phyloP scores from a whole-genome alignment of 352 stramenopile genomes.

The Pilasporangium apinafurcum region DNA sequence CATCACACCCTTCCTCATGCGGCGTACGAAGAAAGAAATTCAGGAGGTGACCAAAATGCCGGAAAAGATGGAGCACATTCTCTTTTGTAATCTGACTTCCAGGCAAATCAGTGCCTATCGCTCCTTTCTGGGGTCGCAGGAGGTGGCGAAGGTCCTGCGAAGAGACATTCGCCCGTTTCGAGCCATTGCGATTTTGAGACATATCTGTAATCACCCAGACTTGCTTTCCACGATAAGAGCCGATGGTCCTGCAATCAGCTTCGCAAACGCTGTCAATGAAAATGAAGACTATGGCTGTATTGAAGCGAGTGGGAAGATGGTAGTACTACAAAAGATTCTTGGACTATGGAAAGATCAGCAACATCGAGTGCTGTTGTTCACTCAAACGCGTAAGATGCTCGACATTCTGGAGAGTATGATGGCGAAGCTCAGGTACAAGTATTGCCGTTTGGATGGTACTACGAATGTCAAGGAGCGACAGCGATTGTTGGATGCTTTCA shows the following conservation, averaged over 20 bases:
- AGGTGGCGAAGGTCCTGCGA: constrained; percentile 88
- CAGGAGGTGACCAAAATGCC: constrained; percentile 90
- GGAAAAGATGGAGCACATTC: constrained; percentile 97
- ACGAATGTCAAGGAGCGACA: constrained; percentile 93
- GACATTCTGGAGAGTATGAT: constrained; percentile 96
- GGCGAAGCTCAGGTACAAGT: constrained; percentile 78
- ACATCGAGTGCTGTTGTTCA: constrained; percentile 97
- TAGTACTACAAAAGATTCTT: constrained; percentile 95
- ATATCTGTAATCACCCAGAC: constrained; percentile 98
- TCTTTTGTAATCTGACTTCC: constrained; percentile 94
- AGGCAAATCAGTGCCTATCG: constrained; percentile 90
- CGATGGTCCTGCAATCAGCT: constrained; percentile 10
- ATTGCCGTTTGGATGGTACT: constrained; percentile 94
- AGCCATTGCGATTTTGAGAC: constrained; percentile 94
- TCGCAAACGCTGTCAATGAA: constrained; percentile 14
- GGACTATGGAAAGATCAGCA: constrained; percentile 92
- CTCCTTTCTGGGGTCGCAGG: constrained; percentile 87
- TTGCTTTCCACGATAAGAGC: constrained; percentile 77
- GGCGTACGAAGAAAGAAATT: constrained; percentile 93
- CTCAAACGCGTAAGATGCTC: constrained; percentile 96
- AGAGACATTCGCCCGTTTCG: constrained; percentile 82
- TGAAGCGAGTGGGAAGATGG: constrained; percentile 93
- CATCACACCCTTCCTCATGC: constrained; percentile 96
- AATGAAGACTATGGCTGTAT: constrained; percentile 29
- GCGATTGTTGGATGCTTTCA: constrained; percentile 95